phyloP scores from a whole-genome alignment of 1,284 basidiomycete genomes.

The Pseudozyma pruni region DNA sequence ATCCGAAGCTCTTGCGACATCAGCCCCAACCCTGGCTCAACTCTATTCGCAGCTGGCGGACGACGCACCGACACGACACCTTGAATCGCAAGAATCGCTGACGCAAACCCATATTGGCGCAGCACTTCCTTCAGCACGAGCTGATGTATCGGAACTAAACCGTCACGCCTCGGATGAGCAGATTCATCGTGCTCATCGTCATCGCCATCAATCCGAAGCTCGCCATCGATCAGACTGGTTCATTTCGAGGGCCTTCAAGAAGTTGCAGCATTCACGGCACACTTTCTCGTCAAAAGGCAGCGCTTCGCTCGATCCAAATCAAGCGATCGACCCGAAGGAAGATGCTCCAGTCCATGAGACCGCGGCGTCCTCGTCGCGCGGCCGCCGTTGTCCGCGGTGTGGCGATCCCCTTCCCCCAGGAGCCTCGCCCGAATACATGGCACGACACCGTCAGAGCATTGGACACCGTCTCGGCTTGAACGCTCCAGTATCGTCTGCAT shows the following conservation, averaged over 20 bases:
- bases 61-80: background rate
- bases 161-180: no score
- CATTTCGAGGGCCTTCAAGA: conserved; percentile 22
- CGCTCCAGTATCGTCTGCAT: conserved; percentile 31
- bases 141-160: no score
- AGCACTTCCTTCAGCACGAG: no score
- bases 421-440: conserved; percentile 22
- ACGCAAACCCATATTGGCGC: no score
- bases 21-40: conserved; percentile 9
- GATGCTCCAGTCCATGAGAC: background rate
- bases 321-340: background rate
- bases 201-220: conserved; percentile 14
- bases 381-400: conserved; percentile 18
- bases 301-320: background rate
- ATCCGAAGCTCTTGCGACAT: background rate
- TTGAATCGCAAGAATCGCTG: no score
- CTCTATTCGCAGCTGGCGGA: conserved; percentile 29
- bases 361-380: background rate
- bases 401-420: conserved; percentile 21
- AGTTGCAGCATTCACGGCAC: conserved; percentile 10
- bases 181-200: conserved; percentile 14
- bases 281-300: background rate
- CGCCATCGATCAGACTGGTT: conserved; percentile 33
- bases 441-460: conserved; percentile 39
- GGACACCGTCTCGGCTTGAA: conserved; percentile 37